phyloP scores from a whole-genome alignment of 2,329 filamentous ascomycete genomes.

The Thyridium curvatum region DNA sequence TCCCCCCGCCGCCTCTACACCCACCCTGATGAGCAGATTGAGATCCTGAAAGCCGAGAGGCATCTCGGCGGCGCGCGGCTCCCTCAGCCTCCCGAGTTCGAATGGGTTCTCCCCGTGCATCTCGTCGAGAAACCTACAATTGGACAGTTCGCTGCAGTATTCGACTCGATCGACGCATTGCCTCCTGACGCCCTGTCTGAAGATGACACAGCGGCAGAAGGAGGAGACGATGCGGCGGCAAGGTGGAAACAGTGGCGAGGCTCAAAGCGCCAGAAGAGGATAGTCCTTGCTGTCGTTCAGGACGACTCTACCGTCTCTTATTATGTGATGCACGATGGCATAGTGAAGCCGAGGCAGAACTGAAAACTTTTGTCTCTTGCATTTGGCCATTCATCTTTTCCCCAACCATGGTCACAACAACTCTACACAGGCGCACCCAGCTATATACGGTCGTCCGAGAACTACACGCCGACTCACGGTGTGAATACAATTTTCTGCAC shows the following conservation, averaged over 20 bases:
- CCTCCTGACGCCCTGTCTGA: constrained; percentile 25
- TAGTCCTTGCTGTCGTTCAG: constrained; percentile 69
- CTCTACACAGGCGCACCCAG: neutral
- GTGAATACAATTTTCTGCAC: constrained; percentile 69
- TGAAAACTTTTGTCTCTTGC: constrained; percentile 33
- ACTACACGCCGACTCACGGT: constrained; percentile 21
- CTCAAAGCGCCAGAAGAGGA: constrained; percentile 52
- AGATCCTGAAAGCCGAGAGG: constrained; percentile 57
- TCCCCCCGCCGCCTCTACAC: constrained; percentile 69
- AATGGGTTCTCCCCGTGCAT: constrained; percentile 74
- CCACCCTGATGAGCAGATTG: constrained; percentile 77
- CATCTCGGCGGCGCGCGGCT: constrained; percentile 37
- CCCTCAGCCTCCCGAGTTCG: constrained; percentile 49
- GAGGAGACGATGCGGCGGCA: constrained; percentile 12
- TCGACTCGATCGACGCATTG: constrained; percentile 52
- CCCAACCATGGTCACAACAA: neutral
- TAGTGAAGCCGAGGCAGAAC: constrained; percentile 81
- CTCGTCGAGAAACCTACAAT: constrained; percentile 68
- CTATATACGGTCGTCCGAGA: neutral
- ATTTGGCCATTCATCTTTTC: too few species aligned
- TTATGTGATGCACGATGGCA: constrained; percentile 80
- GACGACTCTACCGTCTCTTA: constrained; percentile 80
- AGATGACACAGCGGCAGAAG: constrained; percentile 12
- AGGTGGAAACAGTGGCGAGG: constrained; percentile 35
- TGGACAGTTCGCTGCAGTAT: constrained; percentile 58